These are phyloP conservation scores for Lyophyllum shimeji DNA, from an alignment of 768 basidiomycete genomes.

Conservation along the genomic window DNA sequence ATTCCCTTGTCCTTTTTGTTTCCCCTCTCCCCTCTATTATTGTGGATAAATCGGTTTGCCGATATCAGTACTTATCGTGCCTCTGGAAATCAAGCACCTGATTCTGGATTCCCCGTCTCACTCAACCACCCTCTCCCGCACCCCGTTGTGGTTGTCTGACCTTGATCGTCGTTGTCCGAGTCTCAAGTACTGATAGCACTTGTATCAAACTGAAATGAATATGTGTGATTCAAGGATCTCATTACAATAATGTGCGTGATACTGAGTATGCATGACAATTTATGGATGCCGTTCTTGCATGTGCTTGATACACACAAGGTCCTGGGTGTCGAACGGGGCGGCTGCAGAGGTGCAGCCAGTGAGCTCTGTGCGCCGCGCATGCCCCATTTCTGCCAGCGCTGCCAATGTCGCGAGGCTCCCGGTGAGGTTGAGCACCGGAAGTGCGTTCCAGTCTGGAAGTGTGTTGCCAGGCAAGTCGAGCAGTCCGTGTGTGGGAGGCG, in stretches of 20 bases:
- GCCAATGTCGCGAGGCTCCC: constrained; percentile 43
- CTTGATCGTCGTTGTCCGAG: neutral
- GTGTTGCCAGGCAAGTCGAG: constrained; percentile 57
- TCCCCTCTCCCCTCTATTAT: neutral
- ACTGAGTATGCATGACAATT: no score
- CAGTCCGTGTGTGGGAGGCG: constrained; percentile 29
- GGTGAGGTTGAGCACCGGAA: constrained; percentile 73
- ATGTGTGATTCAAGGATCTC: neutral
- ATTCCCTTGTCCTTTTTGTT: neutral
- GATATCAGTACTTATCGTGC: neutral
- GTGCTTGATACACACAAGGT: constrained; percentile 22
- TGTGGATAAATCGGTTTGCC: neutral
- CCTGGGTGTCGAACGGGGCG: constrained; percentile 22
- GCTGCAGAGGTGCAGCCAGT: constrained; percentile 26
- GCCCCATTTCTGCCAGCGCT: constrained; percentile 31
- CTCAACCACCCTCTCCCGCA: neutral
- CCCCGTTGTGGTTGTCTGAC: neutral
- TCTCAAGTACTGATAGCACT: neutral
- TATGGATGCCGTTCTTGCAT: neutral
- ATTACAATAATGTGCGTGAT: neutral
- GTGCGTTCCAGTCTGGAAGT: constrained; percentile 49
- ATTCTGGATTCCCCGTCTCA: no score
- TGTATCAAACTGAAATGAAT: constrained; percentile 1
- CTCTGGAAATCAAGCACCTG: neutral
- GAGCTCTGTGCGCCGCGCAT: constrained; percentile 31